A percentile compares a stretch with the other conserved stretches of the same genome.
phyloP scores from a whole-genome alignment of 176 grass and related monocot genomes.

The Zoysia pacifica region DNA sequence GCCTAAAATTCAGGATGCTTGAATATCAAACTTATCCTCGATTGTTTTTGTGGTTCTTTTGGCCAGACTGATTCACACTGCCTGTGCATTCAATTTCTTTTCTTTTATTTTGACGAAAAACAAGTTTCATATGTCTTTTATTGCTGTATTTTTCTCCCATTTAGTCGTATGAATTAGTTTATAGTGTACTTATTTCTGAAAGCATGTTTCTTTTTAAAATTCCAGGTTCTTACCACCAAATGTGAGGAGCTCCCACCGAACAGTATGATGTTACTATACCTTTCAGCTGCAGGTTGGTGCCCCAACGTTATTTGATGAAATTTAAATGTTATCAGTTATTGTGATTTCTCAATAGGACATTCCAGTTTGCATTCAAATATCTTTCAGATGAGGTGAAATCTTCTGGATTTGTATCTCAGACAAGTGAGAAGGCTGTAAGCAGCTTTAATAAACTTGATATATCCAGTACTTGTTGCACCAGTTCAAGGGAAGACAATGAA shows the following conservation, averaged over 20 bases:
- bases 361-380: constrained; percentile 30
- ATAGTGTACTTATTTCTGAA: constrained; percentile 9
- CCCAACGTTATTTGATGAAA: constrained; percentile 16
- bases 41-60: background rate
- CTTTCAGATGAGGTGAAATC: constrained; percentile 53
- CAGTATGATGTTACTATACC: constrained; percentile 83
- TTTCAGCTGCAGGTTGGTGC: constrained; percentile 83
- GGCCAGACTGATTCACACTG: background rate
- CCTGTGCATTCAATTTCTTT: background rate
- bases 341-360: background rate
- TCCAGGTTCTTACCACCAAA: constrained; percentile 87
- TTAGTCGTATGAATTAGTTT: constrained; percentile 13
- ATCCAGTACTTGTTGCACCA: constrained; percentile 29
- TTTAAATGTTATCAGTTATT: constrained; percentile 25
- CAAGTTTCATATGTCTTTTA: background rate
- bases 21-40: background rate
- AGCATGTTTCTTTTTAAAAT: background rate
- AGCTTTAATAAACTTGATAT: constrained; percentile 69
- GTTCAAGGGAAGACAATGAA: constrained; percentile 42
- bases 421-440: constrained; percentile 59
- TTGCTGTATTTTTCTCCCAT: background rate
- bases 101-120: background rate
- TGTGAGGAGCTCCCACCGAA: constrained; percentile 86
- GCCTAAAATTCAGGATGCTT: background rate
- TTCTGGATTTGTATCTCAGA: constrained; percentile 54